Base-by-base conservation (phyloP, 768 basidiomycete genomes). In the Podaxis mareebaensis region DNA sequence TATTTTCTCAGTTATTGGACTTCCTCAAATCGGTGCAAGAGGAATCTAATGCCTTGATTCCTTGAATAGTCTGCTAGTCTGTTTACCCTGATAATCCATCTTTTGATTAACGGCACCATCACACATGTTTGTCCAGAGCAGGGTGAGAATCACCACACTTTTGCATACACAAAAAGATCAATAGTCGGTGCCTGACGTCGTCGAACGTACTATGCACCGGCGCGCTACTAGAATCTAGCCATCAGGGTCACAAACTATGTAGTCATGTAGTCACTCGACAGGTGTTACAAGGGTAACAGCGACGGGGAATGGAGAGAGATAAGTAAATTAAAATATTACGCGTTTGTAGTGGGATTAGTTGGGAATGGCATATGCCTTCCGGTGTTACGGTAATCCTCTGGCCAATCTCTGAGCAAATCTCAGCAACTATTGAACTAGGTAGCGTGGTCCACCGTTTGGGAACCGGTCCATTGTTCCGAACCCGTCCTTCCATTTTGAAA, bases 11-110 rank as follows among this genome's bases (percentile, higher is more conserved):
- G 91, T 80, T 92, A 74, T 67, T 89, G 17, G 78, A 84, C 17
- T 92, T 92, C 71, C 75, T 92, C 36, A 67, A 74, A 5, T 81
- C 83, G 3, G 73, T 91, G 10, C 78, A 86, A 49, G 83, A 85
- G 38, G 89, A 90, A 70, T 84, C 79, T 63, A 61, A 73, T 33
- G 53, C 61, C 13, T 17, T 36, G 15, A 40, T 63, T 30, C 26
- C 55, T 20, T 63, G 48, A 57, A 11, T 11, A 51, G n/a, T 38
- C 33, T 42, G 5, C 24, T 24, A 48, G n/a, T 30, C 20, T 39
- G 40, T 20, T 4, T 12, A 13, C 7, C 36, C 36, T 22, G n/a
- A 38, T 51, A 30, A 24, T 13, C 20, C 20, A 40, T 56, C 39
- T 40, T 10, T 38, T 33, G 17, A 10, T 22, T 56, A 38, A 22